Evolutionary conservation across 345 rosid genomes (phyloP).

Genomic region (Odontarrhena argentea): DNA sequence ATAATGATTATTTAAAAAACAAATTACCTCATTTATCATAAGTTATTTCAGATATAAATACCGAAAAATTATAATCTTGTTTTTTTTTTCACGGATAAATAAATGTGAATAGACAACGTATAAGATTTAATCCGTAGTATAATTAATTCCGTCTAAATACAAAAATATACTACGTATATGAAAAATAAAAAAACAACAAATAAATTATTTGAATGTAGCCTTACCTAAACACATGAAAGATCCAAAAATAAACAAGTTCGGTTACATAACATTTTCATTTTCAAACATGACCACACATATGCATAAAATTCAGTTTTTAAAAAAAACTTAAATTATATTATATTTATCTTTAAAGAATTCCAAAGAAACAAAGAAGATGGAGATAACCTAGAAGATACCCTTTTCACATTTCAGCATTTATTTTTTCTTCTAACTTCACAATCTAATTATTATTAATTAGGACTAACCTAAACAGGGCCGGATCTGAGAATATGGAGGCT

Average conservation of each 20-base stretch:
- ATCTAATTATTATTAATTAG: not conserved
- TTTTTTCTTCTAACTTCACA: slow-evolving; percentile 1
- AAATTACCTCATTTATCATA: not conserved
- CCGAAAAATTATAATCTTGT: no score
- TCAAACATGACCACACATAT: slow-evolving; percentile 1
- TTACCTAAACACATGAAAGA: slow-evolving; percentile 7
- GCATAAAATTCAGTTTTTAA: not conserved
- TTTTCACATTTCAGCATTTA: slow-evolving; percentile 21
- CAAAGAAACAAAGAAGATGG: slow-evolving; percentile 10
- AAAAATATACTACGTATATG: no score
- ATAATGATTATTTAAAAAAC: no score
- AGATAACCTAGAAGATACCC: slow-evolving; percentile 25
- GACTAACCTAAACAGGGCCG: no score
- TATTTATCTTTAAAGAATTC: not conserved
- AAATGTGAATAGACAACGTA: no score
- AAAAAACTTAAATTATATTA: not conserved
- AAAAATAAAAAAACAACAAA: no score
- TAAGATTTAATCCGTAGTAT: no score
- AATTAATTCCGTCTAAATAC: no score
- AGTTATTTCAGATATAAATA: not conserved
- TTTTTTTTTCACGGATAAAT: no score
- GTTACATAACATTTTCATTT: not conserved
- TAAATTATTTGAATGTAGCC: not conserved
- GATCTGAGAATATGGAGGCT: no score
- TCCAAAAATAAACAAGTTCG: not conserved